Percentiles rank a stretch among this genome's conserved stretches.
Conservation (phyloP, 2,329 filamentous ascomycete genomes). For the Neonectria ditissima region DNA sequence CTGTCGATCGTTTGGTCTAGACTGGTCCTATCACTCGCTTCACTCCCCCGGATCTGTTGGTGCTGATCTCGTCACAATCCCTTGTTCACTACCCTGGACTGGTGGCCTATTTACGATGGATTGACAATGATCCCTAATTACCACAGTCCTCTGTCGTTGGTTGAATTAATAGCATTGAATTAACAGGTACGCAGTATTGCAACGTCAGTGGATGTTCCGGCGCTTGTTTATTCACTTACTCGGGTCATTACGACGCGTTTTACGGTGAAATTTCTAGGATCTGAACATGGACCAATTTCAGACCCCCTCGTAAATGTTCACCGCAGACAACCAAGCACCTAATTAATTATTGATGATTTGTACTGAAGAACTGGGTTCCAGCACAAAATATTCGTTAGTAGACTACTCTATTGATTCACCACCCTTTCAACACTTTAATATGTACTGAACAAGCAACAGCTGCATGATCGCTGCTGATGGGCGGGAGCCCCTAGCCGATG, state of each 20-base stretch:
- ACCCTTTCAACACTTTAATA: not conserved
- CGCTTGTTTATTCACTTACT: too few species aligned
- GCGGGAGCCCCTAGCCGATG: constrained; percentile 27
- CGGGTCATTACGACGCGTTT: too few species aligned
- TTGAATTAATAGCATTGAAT: not conserved
- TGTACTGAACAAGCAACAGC: not conserved
- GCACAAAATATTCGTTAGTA: too few species aligned
- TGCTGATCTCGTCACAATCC: constrained; percentile 9
- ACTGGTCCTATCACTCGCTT: constrained; percentile 1
- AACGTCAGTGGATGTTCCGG: not conserved
- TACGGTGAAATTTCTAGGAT: too few species aligned
- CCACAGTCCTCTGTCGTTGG: not conserved
- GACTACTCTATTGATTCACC: not conserved
- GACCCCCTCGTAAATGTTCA: too few species aligned
- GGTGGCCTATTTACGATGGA: not conserved
- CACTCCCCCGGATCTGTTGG: not conserved
- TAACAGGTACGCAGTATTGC: not conserved
- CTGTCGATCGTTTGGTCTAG: constrained; percentile 37
- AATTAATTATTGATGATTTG: too few species aligned
- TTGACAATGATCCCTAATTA: not conserved
- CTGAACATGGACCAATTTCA: too few species aligned
- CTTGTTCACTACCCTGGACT: constrained; percentile 12
- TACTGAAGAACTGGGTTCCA: too few species aligned
- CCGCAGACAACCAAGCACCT: too few species aligned
- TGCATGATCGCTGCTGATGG: not conserved